Evolutionary conservation across 495 filamentous ascomycete species (phyloP), one percentile per base, ranked within the genome.

Genomic region (Aspergillus ellipticus): DNA sequence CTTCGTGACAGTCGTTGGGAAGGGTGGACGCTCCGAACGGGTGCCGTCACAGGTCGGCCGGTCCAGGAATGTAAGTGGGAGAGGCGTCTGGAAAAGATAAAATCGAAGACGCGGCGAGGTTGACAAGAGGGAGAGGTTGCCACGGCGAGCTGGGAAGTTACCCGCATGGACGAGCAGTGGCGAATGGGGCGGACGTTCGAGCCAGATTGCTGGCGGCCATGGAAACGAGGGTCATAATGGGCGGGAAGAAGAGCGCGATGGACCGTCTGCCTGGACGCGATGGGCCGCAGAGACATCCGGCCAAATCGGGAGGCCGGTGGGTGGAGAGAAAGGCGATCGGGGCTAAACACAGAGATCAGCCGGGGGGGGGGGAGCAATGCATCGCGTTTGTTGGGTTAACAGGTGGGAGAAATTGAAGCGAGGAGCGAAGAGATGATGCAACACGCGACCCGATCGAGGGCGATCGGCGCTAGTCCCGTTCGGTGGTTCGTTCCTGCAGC

Each of bases 201-300:
- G 54, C 63, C 54, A 61, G 57, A 63, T 63, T 66, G 62, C 56
- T 52, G 55, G 61, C 54, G 31, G 61, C 62, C 51, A 58, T 57
- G 58, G 60, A 54, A 64, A 65, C 49, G 58, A 26, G 42, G 57
- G 62, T 62, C 65, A 77, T 75, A 65, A 49, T 66, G 69, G 54
- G 60, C 45, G 57, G 56, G 58, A 53, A 52, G 61, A 58, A 42
- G 42, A 20, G 62, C 65, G 57, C 61, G 65, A 63, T 45, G 50
- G 42, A 63, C 47, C 53, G 56, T 67, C 62, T 64, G 60, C 55
- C 59, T 65, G 45, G 53, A 47, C 49, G 51, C 21, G 51, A 61
- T 57, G 57, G 53, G 57, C 51, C 63, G 63, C 58, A 61, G 33
- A 66, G 59, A 71, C 74, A 76, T 76, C 54, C 72, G 72, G 71